phyloP scores from a whole-genome alignment of 116 monocot genomes.

The Cymodocea nodosa region DNA sequence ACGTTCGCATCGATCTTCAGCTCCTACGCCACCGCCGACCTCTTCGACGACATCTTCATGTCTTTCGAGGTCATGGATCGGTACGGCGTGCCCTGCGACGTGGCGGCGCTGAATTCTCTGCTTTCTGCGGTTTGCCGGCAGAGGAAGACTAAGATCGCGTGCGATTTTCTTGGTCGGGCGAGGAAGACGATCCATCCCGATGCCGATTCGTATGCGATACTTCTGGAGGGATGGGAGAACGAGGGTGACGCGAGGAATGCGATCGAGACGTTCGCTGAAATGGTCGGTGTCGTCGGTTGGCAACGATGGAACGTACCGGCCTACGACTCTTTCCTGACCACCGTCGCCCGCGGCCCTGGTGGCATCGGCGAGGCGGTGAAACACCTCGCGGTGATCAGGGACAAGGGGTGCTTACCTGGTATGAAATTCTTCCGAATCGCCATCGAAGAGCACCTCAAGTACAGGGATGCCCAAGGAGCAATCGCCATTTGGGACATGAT shows the following conservation, averaged over 20 bases:
- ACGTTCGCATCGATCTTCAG: constrained; percentile 63
- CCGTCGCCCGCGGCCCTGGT: constrained; percentile 1
- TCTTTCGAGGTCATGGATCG: constrained; percentile 28
- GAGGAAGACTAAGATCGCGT: constrained; percentile 14
- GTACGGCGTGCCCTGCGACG: constrained; percentile 28
- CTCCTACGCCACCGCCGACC: constrained; percentile 22
- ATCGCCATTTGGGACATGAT: constrained; percentile 28
- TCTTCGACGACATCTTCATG: constrained; percentile 16
- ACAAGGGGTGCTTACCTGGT: constrained; percentile 38
- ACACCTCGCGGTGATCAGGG: constrained; percentile 23
- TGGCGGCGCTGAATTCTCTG: constrained; percentile 56
- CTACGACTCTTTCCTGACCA: constrained; percentile 50
- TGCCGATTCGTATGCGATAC: constrained; percentile 50
- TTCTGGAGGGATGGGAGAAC: constrained; percentile 63
- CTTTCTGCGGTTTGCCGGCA: constrained; percentile 50
- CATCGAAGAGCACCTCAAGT: constrained; percentile 15
- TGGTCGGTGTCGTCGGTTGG: constrained; percentile 43
- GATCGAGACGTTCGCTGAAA: constrained; percentile 33
- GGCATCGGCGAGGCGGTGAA: constrained; percentile 25
- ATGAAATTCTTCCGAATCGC: constrained; percentile 41
- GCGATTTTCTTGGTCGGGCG: constrained; percentile 9
- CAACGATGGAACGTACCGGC: constrained; percentile 38
- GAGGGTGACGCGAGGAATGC: constrained; percentile 22
- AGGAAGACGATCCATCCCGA: constrained; percentile 17
- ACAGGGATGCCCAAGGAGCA: constrained; percentile 16